Conservation (phyloP, 371 early-diverging fungal species). For the Mucor sp. region DNA sequence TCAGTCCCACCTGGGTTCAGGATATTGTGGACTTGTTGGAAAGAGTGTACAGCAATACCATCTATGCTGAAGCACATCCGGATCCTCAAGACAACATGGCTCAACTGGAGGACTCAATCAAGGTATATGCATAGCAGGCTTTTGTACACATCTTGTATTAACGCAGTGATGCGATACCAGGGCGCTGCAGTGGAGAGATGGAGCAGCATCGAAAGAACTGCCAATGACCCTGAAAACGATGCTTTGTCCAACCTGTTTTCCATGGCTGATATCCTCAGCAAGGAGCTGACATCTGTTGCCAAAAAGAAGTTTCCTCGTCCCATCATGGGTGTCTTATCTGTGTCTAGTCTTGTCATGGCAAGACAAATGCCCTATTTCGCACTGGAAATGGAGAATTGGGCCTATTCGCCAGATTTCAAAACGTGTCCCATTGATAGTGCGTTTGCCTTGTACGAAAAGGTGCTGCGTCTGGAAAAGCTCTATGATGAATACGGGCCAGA, state of each 20-base stretch:
- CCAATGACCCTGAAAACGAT: slow-evolving; percentile 17
- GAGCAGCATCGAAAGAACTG: slow-evolving; percentile 23
- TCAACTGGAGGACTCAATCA: slow-evolving; percentile 29
- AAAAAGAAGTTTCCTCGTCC: slow-evolving; percentile 13
- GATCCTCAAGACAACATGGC: slow-evolving; percentile 13
- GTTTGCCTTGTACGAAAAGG: slow-evolving; percentile 38
- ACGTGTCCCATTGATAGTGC: slow-evolving; percentile 28
- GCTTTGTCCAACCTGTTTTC: slow-evolving; percentile 16
- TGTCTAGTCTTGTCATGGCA: slow-evolving; percentile 33
- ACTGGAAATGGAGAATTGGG: slow-evolving; percentile 45
- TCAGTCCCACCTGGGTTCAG: slow-evolving; percentile 29
- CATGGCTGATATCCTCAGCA: slow-evolving; percentile 26
- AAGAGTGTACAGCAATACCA: slow-evolving; percentile 26
- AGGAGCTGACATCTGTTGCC: slow-evolving; percentile 23
- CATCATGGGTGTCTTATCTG: slow-evolving; percentile 11
- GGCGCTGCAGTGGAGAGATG: slow-evolving; percentile 38
- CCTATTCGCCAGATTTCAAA: slow-evolving; percentile 22
- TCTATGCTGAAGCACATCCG: slow-evolving; percentile 23
- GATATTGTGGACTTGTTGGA: slow-evolving; percentile 26
- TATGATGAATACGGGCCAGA: slow-evolving; percentile 29
- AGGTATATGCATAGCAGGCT: slow-evolving; percentile 13
- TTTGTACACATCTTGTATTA: not conserved
- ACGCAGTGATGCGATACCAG: slow-evolving; percentile 7
- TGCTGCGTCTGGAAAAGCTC: slow-evolving; percentile 22
- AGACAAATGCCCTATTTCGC: slow-evolving; percentile 43